Evolutionary conservation across 139 green algal species (phyloP).

Genomic region (Chlamydomonas applanata): DNA sequence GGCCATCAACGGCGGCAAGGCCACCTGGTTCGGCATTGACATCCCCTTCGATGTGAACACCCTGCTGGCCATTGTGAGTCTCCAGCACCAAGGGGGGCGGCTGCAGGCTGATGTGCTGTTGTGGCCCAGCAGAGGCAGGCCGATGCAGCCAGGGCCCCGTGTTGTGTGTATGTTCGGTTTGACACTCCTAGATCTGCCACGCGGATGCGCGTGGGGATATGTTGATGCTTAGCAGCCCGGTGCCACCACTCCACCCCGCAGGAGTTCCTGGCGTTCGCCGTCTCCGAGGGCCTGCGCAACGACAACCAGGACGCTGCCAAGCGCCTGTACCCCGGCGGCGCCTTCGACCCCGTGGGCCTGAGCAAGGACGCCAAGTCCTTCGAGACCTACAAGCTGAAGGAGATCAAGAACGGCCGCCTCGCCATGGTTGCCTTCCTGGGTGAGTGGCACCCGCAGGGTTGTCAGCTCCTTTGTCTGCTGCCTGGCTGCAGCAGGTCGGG

Average conservation of each 20-base stretch:
- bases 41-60: conserved; percentile 82
- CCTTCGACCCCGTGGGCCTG: conserved; percentile 88
- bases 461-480: too few relatives aligned
- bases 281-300: conserved; percentile 67
- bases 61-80: conserved; percentile 68
- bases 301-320: conserved; percentile 63
- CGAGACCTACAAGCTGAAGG: conserved; percentile 83
- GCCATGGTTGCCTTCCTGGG: conserved; percentile 39
- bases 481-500: too few relatives aligned
- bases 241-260: conserved; percentile 17
- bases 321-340: conserved; percentile 79
- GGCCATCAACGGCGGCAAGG: conserved; percentile 67
- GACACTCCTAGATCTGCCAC: too few relatives aligned
- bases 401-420: conserved; percentile 58
- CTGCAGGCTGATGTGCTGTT: too few relatives aligned
- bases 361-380: conserved; percentile 67
- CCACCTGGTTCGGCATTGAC: conserved; percentile 76
- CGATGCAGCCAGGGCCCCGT: too few relatives aligned
- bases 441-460: too few relatives aligned
- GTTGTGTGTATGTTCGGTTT: too few relatives aligned
- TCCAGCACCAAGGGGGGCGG: too few relatives aligned
- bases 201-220: too few relatives aligned
- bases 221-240: too few relatives aligned
- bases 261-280: conserved; percentile 71
- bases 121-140: too few relatives aligned